Percentiles rank a stretch among this genome's conserved stretches.
phyloP scores from a whole-genome alignment of 169 alveolate genomes.

The Plasmodium knowlesi region DNA sequence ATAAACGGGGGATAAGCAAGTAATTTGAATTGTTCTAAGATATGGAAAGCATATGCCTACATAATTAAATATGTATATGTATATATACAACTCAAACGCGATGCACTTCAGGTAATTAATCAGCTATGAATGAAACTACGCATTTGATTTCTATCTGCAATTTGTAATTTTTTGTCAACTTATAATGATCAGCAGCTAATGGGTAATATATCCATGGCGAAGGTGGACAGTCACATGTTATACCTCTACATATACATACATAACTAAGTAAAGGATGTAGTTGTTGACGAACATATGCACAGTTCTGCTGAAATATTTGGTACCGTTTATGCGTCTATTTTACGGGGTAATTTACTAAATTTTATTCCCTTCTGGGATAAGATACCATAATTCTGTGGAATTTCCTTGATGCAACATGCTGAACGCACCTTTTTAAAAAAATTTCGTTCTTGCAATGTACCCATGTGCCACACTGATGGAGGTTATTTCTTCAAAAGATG shows the following conservation, averaged over 20 bases:
- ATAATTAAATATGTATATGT: background rate
- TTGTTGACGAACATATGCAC: background rate
- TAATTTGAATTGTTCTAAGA: background rate
- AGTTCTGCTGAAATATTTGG: background rate
- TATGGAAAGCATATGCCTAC: background rate
- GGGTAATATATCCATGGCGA: background rate
- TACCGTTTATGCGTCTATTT: background rate
- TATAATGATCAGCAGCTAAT: background rate
- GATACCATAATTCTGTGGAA: background rate
- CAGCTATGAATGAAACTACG: background rate
- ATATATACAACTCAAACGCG: background rate
- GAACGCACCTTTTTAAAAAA: background rate
- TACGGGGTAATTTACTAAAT: background rate
- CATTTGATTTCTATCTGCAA: background rate
- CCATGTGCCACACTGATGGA: background rate
- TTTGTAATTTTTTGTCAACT: background rate
- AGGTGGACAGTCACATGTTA: background rate
- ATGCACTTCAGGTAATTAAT: background rate
- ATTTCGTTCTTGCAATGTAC: background rate
- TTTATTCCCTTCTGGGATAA: background rate
- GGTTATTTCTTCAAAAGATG: background rate
- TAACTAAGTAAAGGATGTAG: background rate
- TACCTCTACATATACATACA: background rate
- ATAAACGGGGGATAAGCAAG: background rate
- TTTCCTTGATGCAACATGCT: background rate